Evolutionary conservation across 345 rosid species (phyloP).

Genomic region (Citrus cavaleriei): DNA sequence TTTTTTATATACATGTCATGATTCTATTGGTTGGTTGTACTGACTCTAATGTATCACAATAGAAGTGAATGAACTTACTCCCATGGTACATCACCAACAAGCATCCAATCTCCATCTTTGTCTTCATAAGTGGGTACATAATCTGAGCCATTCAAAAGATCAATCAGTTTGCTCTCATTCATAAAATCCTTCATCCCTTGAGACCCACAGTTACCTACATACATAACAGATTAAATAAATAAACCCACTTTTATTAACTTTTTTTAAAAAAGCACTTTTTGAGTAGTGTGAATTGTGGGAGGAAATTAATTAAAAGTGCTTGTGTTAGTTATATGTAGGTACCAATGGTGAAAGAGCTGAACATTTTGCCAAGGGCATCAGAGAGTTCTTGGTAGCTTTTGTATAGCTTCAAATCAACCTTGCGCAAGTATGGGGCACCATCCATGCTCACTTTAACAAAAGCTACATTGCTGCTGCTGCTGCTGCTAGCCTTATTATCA

Average conservation of each 20-base stretch:
- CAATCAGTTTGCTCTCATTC: slow-evolving; percentile 79
- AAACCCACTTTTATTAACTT: neutral
- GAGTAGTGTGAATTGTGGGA: too few relatives aligned
- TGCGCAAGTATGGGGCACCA: slow-evolving; percentile 86
- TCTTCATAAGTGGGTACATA: slow-evolving; percentile 83
- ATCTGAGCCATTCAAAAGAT: slow-evolving; percentile 73
- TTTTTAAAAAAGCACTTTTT: neutral
- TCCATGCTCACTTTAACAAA: slow-evolving; percentile 86
- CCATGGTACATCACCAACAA: slow-evolving; percentile 95
- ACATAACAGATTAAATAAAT: neutral
- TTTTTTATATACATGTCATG: too few relatives aligned
- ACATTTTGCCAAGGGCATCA: slow-evolving; percentile 73
- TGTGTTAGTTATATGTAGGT: neutral
- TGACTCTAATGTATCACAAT: neutral
- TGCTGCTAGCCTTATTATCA: slow-evolving; percentile 28
- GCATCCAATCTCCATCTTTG: slow-evolving; percentile 95
- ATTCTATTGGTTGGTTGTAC: too few relatives aligned
- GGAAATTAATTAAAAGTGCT: neutral
- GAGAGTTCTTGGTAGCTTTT: slow-evolving; percentile 70
- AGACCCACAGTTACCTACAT: slow-evolving; percentile 60
- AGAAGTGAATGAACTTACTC: slow-evolving; percentile 38
- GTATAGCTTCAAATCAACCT: slow-evolving; percentile 73
- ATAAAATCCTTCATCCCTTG: slow-evolving; percentile 76
- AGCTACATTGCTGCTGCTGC: slow-evolving; percentile 23
- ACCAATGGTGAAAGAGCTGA: slow-evolving; percentile 81